Base-by-base conservation (phyloP, 331 rosid genomes). In the Rosa hybrid region DNA sequence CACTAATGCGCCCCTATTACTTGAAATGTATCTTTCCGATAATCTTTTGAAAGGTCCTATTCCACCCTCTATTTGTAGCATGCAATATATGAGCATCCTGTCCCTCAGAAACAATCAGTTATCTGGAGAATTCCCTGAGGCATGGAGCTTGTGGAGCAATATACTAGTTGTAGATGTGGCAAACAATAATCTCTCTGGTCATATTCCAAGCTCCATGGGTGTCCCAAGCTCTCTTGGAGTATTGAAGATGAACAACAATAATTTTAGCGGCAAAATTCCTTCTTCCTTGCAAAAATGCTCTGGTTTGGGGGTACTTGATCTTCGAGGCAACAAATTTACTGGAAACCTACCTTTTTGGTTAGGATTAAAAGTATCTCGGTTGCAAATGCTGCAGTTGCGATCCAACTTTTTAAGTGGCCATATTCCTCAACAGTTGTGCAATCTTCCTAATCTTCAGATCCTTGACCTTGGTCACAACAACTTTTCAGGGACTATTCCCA, bases 201-300 rank as follows among this genome's bases (percentile, higher is more conserved):
- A 56, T 8, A 56, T 56, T 56, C 63, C 63, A 56, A 56, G 27
- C 13, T 56, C 27, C 27, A 56, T 56, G 63, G 63, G 63, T 56
- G 27, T 56, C 21, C 27, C 63, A 56, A 56, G 63, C 63, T 56
- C 63, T 56, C 63, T 56, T n/a, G 63, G 5, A 56, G 20, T 20
- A 56, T 56, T 56, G 63, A 56, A 56, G 63, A 56, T 56, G 63
- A 56, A 56, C 63, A 20, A 56, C 63, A 56, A 20, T n/a, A 56
- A 56, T 20, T 56, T 56, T 56, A n/a, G 12, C 3, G 27, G 63
- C 2, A 7, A n/a, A 56, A 56, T 56, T 56, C 27, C 27, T 56
- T 20, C 12, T 56, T 56, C 25, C 27, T 56, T 56, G 63, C 63
- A n/a, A 56, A 56, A 56, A 20, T 56, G 25, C 63, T 56, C 63